Base-by-base conservation (phyloP, 2,329 filamentous ascomycete species). In the Fusarium goolgardi region DNA sequence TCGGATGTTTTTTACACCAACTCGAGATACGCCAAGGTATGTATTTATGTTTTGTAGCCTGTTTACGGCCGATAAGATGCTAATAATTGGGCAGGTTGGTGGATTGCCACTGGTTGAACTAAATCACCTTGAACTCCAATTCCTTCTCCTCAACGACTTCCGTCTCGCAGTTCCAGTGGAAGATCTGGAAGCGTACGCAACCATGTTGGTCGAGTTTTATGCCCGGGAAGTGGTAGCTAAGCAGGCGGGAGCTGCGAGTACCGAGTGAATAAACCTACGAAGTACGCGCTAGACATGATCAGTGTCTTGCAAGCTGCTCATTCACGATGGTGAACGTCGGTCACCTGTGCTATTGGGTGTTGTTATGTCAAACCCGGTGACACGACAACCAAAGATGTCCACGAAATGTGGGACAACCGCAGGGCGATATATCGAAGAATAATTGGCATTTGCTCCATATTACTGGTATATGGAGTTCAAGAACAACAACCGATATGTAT, bases 1-100 rank as follows among this genome's bases (percentile, higher is more conserved):
- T 98, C 95, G 7, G 88, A 99, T 81, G 95, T 98, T 40, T 99
- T 99, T 75, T 99, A 98, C 78, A 99, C 96, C 12, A 99, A 99
- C 80, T 98, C 96, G 56, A 88, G 96, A 89, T 99, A 99, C 78
- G 96, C 96, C 63, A 99, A 98, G 91, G 96, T 97, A 85, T 67
- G 84, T 81, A 55, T 31, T 7, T 49, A 23, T 52, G 32, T 31
- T 32, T 37, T 23, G 23, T 21, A 43, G 29, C 16, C n/a, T 16
- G 18, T 23, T 29, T 39, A 11, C 32, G 11, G n/a, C 23, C 18
- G 27, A 34, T 20, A 5, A 13, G n/a, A 29, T 52, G 58, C 70
- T 72, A 46, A 72, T 39, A 15, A 18, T n/a, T 15, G 13, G 15
- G 20, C 67, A 99, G 95, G 96, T 99, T 75, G 96, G 96, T 65